phyloP scores from a whole-genome alignment of 208 protist genomes.

The Acanthamoeba culbertsoni region DNA sequence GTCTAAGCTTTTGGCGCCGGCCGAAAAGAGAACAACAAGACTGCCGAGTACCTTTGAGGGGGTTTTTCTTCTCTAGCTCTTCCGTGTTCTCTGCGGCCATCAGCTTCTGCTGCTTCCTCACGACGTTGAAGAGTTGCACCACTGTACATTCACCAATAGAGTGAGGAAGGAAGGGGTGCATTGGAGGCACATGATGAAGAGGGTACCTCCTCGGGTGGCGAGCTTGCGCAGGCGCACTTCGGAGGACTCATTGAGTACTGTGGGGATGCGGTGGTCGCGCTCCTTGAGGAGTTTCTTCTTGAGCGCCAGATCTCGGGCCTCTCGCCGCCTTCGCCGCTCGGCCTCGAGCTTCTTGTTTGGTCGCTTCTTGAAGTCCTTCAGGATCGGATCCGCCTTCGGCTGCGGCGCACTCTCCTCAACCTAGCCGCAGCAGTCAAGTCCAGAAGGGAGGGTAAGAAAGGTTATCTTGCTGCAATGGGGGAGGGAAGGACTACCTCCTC shows the following conservation, averaged over 20 bases:
- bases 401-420: neutral
- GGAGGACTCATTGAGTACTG: neutral
- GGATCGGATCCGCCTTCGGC: neutral
- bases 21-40: neutral
- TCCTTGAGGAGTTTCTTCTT: slow-evolving; percentile 34
- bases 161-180: neutral
- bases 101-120: slow-evolving; percentile 25
- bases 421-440: neutral
- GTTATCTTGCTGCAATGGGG: neutral
- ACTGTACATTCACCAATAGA: neutral
- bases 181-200: neutral
- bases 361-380: slow-evolving; percentile 22
- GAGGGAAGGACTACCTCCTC: neutral
- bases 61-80: neutral
- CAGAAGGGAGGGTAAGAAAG: neutral
- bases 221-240: slow-evolving; percentile 18
- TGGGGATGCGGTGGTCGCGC: neutral
- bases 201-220: neutral
- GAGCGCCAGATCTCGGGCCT: neutral
- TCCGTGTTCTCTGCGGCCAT: neutral
- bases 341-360: neutral
- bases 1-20: neutral
- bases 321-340: neutral
- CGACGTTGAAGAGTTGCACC: slow-evolving; percentile 48
- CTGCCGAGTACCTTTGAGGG: neutral